Conservation (phyloP, 176 grass and related monocot genomes). For the Themeda triandra region DNA sequence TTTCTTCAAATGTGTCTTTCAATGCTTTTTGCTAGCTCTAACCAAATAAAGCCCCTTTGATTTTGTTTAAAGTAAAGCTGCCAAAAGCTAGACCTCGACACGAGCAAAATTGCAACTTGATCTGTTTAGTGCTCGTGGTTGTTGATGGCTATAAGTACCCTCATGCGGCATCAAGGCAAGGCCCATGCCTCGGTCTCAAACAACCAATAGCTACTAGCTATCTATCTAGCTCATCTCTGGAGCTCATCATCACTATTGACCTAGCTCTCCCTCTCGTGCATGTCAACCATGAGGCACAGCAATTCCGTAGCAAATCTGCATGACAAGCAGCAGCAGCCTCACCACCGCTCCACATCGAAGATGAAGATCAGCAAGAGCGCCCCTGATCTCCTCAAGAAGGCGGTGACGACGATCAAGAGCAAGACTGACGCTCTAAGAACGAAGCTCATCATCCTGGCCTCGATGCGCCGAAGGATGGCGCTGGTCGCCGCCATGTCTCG, state of each 20-base stretch:
- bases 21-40: neutral
- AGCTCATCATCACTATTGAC: neutral
- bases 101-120: neutral
- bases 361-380: constrained; percentile 58
- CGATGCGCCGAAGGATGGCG: constrained; percentile 47
- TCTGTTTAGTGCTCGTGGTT: neutral
- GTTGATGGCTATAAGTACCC: constrained; percentile 55
- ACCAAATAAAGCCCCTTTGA: neutral
- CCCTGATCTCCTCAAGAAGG: constrained; percentile 64
- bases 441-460: constrained; percentile 53
- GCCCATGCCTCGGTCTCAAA: constrained; percentile 37
- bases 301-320: neutral
- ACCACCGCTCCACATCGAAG: neutral
- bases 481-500: constrained; percentile 36
- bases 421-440: constrained; percentile 50
- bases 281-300: constrained; percentile 16
- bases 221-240: neutral
- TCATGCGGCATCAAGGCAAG: constrained; percentile 29
- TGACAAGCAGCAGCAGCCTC: neutral
- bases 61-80: neutral
- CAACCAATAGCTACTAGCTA: neutral
- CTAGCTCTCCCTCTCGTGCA: neutral
- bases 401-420: constrained; percentile 41
- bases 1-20: constrained; percentile 18
- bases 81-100: constrained; percentile 16